phyloP scores from a whole-genome alignment of 805 yeast species.

The Torulaspora franciscae region DNA sequence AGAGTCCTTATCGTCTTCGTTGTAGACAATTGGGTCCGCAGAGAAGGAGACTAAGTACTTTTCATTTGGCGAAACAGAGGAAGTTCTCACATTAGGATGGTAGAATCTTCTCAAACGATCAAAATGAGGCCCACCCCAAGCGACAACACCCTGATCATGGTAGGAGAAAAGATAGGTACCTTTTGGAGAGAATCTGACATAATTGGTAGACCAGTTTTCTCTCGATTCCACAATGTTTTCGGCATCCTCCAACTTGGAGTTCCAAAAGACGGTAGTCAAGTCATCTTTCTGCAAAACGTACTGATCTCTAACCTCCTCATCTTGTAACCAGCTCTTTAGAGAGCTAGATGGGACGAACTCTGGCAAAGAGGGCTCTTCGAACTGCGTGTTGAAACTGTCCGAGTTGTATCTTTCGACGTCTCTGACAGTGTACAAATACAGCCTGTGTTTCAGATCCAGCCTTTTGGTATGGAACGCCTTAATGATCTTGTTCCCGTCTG shows the following conservation, averaged over 20 bases:
- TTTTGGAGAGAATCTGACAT: constrained; percentile 85
- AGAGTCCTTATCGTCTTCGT: constrained; percentile 57
- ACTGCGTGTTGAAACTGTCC: constrained; percentile 57
- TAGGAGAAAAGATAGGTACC: constrained; percentile 84
- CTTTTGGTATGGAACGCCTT: constrained; percentile 80
- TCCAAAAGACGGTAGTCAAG: constrained; percentile 82
- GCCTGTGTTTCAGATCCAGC: constrained; percentile 87
- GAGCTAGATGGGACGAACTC: constrained; percentile 73
- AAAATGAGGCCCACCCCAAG: constrained; percentile 90
- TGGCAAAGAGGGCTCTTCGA: constrained; percentile 66
- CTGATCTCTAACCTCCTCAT: constrained; percentile 86
- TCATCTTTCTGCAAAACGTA: constrained; percentile 74
- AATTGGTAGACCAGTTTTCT: constrained; percentile 80
- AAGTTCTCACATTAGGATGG: constrained; percentile 83
- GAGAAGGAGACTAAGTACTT: constrained; percentile 86
- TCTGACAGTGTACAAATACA: constrained; percentile 72
- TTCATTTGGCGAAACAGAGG: constrained; percentile 91
- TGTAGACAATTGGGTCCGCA: constrained; percentile 68
- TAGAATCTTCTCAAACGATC: constrained; percentile 68
- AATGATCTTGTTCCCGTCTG: constrained; percentile 72
- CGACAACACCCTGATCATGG: constrained; percentile 90
- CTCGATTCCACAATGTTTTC: constrained; percentile 76
- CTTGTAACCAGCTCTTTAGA: constrained; percentile 87
- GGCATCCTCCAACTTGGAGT: constrained; percentile 63
- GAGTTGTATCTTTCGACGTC: constrained; percentile 78